A percentile compares a stretch with the other conserved stretches of the same genome.
phyloP scores from a whole-genome alignment of 1,284 basidiomycete genomes.

The Trametes hirsuta region DNA sequence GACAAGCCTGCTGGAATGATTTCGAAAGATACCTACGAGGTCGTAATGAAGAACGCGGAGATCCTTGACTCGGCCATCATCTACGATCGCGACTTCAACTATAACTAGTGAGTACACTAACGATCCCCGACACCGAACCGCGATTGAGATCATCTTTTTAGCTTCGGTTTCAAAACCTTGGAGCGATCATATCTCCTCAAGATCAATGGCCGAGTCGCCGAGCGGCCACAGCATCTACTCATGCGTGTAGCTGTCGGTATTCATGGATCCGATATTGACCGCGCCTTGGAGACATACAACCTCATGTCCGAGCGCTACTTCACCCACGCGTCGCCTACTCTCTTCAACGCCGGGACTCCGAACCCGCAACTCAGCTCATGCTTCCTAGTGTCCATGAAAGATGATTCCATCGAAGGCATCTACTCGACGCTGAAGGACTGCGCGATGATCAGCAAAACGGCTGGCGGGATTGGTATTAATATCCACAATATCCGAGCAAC shows the following conservation, averaged over 20 bases:
- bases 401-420: slow-evolving; percentile 99
- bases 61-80: slow-evolving; percentile 93
- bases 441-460: slow-evolving; percentile 99
- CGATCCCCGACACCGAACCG: not conserved
- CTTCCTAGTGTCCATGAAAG: slow-evolving; percentile 98
- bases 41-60: slow-evolving; percentile 85
- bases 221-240: slow-evolving; percentile 98
- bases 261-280: slow-evolving; percentile 89
- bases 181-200: slow-evolving; percentile 97
- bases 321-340: slow-evolving; percentile 97
- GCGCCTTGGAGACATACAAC: slow-evolving; percentile 90
- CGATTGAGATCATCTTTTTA: slow-evolving; percentile 33
- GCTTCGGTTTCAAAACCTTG: slow-evolving; percentile 99
- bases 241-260: slow-evolving; percentile 99
- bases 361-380: slow-evolving; percentile 95
- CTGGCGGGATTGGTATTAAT: slow-evolving; percentile 95
- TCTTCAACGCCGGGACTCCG: slow-evolving; percentile 99
- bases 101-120: slow-evolving; percentile 73
- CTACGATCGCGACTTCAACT: slow-evolving; percentile 98
- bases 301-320: slow-evolving; percentile 98
- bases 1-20: slow-evolving; percentile 90
- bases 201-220: slow-evolving; percentile 93
- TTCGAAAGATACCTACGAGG: slow-evolving; percentile 84
- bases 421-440: slow-evolving; percentile 99
- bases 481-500: slow-evolving; percentile 98